Conservation (phyloP, 1,284 basidiomycete genomes). For the Ceratobasidium sp. region DNA sequence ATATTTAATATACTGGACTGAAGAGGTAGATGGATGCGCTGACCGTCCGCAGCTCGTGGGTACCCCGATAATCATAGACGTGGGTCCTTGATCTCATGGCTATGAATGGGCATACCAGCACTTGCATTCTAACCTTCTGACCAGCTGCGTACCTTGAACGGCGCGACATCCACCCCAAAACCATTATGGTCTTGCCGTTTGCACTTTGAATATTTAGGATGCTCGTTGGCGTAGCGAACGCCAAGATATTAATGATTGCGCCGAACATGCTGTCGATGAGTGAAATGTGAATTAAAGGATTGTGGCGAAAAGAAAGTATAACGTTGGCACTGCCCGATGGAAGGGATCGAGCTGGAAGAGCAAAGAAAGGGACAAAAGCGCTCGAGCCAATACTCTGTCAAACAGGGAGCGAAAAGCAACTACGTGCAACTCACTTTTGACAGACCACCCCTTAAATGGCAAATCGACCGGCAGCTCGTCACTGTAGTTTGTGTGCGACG, state of each 20-base stretch:
- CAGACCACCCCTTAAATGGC: neutral
- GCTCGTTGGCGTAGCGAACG: conserved; percentile 25
- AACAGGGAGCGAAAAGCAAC: conserved; percentile 30
- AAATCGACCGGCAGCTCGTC: conserved; percentile 4
- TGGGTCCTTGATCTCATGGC: conserved; percentile 23
- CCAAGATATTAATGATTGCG: conserved; percentile 28
- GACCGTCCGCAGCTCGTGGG: conserved; percentile 15
- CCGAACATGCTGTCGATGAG: neutral
- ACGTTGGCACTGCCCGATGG: conserved; percentile 5
- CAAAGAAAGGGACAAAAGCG: conserved; percentile 6
- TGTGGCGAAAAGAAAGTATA: conserved; percentile 26
- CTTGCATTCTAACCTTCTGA: neutral
- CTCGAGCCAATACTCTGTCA: conserved; percentile 3
- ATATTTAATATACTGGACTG: neutral
- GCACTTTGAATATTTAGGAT: conserved; percentile 23
- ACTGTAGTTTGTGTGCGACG: conserved; percentile 7
- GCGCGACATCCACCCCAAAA: conserved; percentile 32
- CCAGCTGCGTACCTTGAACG: conserved; percentile 11
- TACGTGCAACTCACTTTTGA: conserved; percentile 3
- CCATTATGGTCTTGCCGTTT: conserved; percentile 37
- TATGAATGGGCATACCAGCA: neutral
- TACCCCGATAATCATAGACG: conserved; percentile 21
- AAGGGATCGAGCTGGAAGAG: neutral
- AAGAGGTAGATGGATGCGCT: neutral
- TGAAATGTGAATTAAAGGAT: neutral